A percentile compares a stretch with the other conserved stretches of the same genome.
Evolutionary conservation across 73 alveolate genomes (phyloP).

Genomic region (Strombidium stylifer): DNA sequence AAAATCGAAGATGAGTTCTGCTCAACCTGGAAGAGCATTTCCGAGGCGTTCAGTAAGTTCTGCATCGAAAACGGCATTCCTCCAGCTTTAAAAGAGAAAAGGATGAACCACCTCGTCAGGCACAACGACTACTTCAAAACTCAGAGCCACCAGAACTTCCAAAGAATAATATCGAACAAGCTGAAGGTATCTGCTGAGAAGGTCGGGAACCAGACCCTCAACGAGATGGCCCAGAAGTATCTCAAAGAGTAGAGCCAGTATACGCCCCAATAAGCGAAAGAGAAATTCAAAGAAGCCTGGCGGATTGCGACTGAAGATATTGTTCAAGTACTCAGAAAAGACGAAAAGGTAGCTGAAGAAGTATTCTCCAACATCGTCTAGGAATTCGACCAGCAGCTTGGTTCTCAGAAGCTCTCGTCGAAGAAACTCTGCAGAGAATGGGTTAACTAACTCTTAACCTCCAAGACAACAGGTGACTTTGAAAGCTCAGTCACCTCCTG

Average conservation of each 20-base stretch:
- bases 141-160: no score
- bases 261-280: constrained; percentile 3
- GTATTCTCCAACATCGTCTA: no score
- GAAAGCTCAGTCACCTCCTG: no score
- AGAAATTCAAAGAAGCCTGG: neutral
- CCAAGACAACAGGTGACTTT: no score
- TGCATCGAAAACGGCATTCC: neutral
- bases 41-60: neutral
- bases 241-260: neutral
- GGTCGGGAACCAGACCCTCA: neutral
- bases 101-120: neutral
- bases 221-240: neutral
- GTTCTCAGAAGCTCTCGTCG: no score
- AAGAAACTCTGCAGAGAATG: no score
- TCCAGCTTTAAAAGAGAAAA: neutral
- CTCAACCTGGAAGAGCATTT: neutral
- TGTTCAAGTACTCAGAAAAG: no score
- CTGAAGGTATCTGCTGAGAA: neutral
- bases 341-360: no score
- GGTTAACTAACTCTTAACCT: no score
- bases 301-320: no score
- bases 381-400: no score
- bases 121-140: neutral
- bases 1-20: neutral
- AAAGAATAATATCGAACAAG: neutral